phyloP scores from a whole-genome alignment of 495 filamentous ascomycete genomes.

The Trichoderma orchidacearum region DNA sequence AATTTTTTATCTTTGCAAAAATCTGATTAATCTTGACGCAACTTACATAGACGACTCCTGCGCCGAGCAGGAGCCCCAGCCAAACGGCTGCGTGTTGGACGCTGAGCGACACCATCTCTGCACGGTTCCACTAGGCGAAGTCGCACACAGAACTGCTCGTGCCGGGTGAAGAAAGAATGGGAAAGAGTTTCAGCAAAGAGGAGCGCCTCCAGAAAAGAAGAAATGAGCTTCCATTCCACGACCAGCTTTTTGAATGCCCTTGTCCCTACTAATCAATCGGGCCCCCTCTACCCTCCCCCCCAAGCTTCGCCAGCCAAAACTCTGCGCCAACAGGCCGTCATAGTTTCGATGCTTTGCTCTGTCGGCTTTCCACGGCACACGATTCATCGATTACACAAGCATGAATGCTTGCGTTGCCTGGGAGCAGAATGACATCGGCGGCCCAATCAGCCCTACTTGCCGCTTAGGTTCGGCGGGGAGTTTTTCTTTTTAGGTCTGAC shows the following conservation, averaged over 20 bases:
- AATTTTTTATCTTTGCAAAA: not conserved
- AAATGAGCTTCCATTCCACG: too few species aligned
- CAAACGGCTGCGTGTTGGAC: not conserved
- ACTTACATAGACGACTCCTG: constrained; percentile 1
- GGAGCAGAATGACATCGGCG: not conserved
- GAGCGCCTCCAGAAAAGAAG: not conserved
- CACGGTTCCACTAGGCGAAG: not conserved
- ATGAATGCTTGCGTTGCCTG: not conserved
- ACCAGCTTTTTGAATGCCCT: too few species aligned
- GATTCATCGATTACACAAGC: not conserved
- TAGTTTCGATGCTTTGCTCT: too few species aligned
- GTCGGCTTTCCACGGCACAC: constrained; percentile 1
- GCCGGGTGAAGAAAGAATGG: not conserved
- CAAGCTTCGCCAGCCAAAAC: too few species aligned
- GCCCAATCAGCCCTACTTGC: not conserved
- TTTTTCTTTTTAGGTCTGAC: not conserved
- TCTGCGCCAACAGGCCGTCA: too few species aligned
- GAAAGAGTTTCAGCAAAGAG: not conserved
- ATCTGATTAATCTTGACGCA: too few species aligned
- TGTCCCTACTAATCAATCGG: too few species aligned
- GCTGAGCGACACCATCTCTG: not conserved
- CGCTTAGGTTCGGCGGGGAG: not conserved
- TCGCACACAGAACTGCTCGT: not conserved
- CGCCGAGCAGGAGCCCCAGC: not conserved
- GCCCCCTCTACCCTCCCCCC: not conserved